These are phyloP conservation scores for Candida buenavistaensis DNA, from an alignment of 1,139 yeast species.

Conservation along the genomic window DNA sequence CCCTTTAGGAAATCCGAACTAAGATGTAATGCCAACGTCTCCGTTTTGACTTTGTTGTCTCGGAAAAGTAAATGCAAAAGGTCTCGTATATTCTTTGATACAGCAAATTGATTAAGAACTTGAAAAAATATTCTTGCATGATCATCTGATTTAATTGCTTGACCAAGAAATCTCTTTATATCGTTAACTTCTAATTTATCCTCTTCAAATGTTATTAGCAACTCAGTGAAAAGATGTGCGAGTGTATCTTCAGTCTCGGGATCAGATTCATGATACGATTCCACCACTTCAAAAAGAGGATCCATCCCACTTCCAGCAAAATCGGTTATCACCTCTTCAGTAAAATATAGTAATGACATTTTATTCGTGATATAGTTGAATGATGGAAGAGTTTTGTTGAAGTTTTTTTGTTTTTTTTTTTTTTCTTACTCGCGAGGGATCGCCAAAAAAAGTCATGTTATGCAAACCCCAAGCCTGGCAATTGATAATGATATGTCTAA, in stretches of 20 bases:
- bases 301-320: slow-evolving; percentile 32
- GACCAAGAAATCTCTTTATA: slow-evolving; percentile 27
- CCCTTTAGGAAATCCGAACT: slow-evolving; percentile 36
- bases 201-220: slow-evolving; percentile 33
- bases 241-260: slow-evolving; percentile 18
- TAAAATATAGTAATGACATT: slow-evolving; percentile 21
- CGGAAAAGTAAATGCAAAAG: slow-evolving; percentile 23
- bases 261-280: slow-evolving; percentile 20
- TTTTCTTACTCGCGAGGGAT: too few species aligned
- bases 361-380: too few species aligned
- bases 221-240: slow-evolving; percentile 35
- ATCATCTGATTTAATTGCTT: slow-evolving; percentile 32
- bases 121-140: slow-evolving; percentile 44
- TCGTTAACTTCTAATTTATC: slow-evolving; percentile 23
- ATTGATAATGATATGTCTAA: too few species aligned
- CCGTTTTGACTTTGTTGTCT: slow-evolving; percentile 34
- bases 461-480: too few species aligned
- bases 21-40: slow-evolving; percentile 38
- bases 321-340: slow-evolving; percentile 27
- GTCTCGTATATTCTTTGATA: slow-evolving; percentile 24
- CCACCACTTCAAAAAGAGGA: slow-evolving; percentile 28
- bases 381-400: too few species aligned
- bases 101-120: slow-evolving; percentile 46
- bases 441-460: too few species aligned
- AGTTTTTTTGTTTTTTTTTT: too few species aligned